A percentile compares a stretch with the other conserved stretches of the same genome.
phyloP scores from a whole-genome alignment of 495 filamentous ascomycete genomes.

The Halenospora varia region DNA sequence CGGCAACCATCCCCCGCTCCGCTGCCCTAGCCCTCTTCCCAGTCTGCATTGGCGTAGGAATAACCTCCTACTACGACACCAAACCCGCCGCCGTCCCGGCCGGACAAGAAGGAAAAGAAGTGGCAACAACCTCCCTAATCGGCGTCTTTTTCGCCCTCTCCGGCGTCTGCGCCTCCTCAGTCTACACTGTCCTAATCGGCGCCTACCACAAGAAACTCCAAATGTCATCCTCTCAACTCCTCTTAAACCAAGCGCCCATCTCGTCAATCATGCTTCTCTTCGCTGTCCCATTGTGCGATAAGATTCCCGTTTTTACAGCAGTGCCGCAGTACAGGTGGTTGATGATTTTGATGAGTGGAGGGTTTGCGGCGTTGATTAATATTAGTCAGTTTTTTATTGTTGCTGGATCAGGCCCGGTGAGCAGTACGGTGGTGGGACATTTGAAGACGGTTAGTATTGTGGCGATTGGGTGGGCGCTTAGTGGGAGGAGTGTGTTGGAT shows the following conservation, averaged over 20 bases:
- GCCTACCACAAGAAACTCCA: constrained; percentile 44
- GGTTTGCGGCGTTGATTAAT: constrained; percentile 49
- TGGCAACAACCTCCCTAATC: constrained; percentile 28
- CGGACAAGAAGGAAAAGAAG: constrained; percentile 20
- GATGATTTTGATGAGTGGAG: constrained; percentile 34
- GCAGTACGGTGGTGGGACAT: constrained; percentile 50
- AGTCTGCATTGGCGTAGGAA: constrained; percentile 40
- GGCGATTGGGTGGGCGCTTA: constrained; percentile 32
- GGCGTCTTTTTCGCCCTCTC: constrained; percentile 42
- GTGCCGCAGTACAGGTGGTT: constrained; percentile 33
- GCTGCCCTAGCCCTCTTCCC: constrained; percentile 33
- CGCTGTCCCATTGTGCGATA: constrained; percentile 43
- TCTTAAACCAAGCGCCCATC: constrained; percentile 49
- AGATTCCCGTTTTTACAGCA: constrained; percentile 35
- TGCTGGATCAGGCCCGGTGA: constrained; percentile 44
- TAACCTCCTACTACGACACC: constrained; percentile 51
- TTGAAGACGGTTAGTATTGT: constrained; percentile 42
- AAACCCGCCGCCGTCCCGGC: constrained; percentile 20
- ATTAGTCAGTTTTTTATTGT: constrained; percentile 54
- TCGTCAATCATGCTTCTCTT: constrained; percentile 42
- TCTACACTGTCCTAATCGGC: constrained; percentile 48
- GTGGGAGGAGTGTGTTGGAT: constrained; percentile 24
- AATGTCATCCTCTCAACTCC: constrained; percentile 47
- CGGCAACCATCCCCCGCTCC: constrained; percentile 35
- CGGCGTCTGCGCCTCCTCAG: constrained; percentile 40